Percentiles rank a stretch among this genome's conserved stretches.
These are phyloP conservation scores for Holtermanniella nyarrowii DNA, from an alignment of 768 basidiomycete genomes.

Conservation along the genomic window DNA sequence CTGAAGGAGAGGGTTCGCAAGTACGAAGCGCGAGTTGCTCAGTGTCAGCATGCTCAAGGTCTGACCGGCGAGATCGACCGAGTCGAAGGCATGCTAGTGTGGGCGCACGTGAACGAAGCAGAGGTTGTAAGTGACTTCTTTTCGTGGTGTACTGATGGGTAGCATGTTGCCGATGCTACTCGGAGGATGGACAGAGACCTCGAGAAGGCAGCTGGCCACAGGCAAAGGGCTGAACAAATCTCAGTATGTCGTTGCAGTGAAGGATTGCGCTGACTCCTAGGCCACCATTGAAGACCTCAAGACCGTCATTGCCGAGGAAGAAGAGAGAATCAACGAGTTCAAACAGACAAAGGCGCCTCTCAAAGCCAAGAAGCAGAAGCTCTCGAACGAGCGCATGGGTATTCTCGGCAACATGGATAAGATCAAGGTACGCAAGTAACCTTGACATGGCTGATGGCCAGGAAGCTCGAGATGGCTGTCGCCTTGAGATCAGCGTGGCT, in stretches of 20 bases:
- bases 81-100: conserved; percentile 70
- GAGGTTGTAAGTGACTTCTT: conserved; percentile 53
- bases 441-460: not conserved
- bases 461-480: not conserved
- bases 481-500: not conserved
- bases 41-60: conserved; percentile 63
- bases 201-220: conserved; percentile 33
- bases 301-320: not conserved
- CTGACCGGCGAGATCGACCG: conserved; percentile 59
- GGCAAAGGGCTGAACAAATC: conserved; percentile 44
- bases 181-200: conserved; percentile 42
- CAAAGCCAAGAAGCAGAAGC: conserved; percentile 1
- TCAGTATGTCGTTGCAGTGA: not conserved
- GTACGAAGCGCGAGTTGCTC: conserved; percentile 54
- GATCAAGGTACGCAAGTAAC: not conserved
- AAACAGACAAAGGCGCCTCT: not conserved
- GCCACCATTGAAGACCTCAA: conserved; percentile 2
- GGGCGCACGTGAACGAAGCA: conserved; percentile 71
- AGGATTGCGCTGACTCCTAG: not conserved
- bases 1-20: conserved; percentile 53
- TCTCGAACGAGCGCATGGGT: not conserved
- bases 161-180: conserved; percentile 41
- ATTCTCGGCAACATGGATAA: not conserved
- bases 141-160: conserved; percentile 40
- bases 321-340: not conserved